Percentiles rank a stretch among this genome's conserved stretches.
Evolutionary conservation across 768 basidiomycete genomes (phyloP).

Genomic region (Russula emetica): DNA sequence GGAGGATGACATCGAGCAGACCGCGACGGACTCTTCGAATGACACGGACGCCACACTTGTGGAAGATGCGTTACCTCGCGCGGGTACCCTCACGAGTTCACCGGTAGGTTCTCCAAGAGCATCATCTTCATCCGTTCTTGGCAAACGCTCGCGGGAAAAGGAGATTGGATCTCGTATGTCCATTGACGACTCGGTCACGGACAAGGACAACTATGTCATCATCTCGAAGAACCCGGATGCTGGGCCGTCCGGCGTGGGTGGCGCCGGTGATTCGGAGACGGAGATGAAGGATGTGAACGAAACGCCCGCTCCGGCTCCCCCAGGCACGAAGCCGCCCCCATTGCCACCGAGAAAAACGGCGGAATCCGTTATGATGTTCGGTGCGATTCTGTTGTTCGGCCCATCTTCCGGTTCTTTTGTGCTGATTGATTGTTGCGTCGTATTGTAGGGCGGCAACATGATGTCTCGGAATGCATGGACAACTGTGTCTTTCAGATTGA

Average conservation of each 20-base stretch:
- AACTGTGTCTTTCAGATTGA: constrained; percentile 99
- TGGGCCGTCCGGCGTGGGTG: constrained; percentile 17
- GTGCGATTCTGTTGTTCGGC: constrained; percentile 39
- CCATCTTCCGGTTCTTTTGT: constrained; percentile 31
- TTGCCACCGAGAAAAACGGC: constrained; percentile 49
- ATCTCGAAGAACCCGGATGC: constrained; percentile 36
- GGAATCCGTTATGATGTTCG: constrained; percentile 88
- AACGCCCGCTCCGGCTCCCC: constrained; percentile 28
- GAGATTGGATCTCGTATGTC: constrained; percentile 45
- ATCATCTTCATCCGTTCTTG: constrained; percentile 45
- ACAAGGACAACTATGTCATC: constrained; percentile 44
- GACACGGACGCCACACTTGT: constrained; percentile 88
- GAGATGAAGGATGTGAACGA: constrained; percentile 32
- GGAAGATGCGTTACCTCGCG: constrained; percentile 51
- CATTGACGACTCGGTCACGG: constrained; percentile 53
- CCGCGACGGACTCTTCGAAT: constrained; percentile 75
- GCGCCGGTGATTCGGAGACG: constrained; percentile 30
- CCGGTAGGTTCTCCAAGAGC: constrained; percentile 31
- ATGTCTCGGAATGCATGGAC: constrained; percentile 98
- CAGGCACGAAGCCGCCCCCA: constrained; percentile 47
- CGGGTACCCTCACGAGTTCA: constrained; percentile 33
- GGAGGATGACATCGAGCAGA: constrained; percentile 71
- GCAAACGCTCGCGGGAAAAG: constrained; percentile 57
- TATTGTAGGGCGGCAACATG: constrained; percentile 82
- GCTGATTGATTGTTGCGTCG: neutral